Evolutionary conservation across 2,329 filamentous ascomycete species (phyloP).

Genomic region (Ophiocordyceps australis): DNA sequence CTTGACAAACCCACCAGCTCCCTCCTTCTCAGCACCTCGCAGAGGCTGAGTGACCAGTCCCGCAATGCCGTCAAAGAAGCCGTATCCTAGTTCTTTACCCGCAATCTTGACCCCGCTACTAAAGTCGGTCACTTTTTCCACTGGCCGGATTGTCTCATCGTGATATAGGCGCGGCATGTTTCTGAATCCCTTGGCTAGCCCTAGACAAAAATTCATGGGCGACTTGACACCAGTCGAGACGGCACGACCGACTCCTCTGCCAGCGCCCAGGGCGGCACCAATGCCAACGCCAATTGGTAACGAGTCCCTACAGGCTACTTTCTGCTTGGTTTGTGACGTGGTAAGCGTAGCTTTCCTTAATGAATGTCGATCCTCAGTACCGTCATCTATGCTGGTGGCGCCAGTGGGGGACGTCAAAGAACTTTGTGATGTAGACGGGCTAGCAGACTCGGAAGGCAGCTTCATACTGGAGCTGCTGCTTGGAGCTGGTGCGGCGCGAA

Average conservation of each 20-base stretch:
- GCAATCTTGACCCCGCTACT: conserved; percentile 61
- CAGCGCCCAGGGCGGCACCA: conserved; percentile 45
- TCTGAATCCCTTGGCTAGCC: conserved; percentile 70
- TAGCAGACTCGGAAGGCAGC: not conserved
- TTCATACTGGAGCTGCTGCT: conserved; percentile 1
- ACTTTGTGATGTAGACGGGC: not conserved
- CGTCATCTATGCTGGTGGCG: too few species aligned
- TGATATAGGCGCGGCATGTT: conserved; percentile 77
- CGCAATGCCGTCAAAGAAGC: conserved; percentile 66
- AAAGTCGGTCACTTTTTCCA: conserved; percentile 62
- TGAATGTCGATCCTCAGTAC: too few species aligned
- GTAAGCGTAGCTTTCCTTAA: too few species aligned
- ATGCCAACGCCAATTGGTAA: conserved; percentile 13
- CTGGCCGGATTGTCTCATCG: conserved; percentile 62
- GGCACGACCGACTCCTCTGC: conserved; percentile 52
- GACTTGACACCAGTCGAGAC: conserved; percentile 59
- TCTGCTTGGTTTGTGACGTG: conserved; percentile 3
- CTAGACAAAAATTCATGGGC: conserved; percentile 72
- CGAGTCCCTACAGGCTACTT: conserved; percentile 4
- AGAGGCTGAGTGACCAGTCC: conserved; percentile 66
- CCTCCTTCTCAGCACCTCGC: conserved; percentile 32
- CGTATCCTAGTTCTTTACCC: conserved; percentile 58
- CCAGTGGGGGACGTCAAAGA: not conserved
- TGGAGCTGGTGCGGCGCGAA: too few species aligned
- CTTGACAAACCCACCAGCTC: conserved; percentile 47